phyloP scores from a whole-genome alignment of 345 rosid genomes.

The Adansonia digitata region DNA sequence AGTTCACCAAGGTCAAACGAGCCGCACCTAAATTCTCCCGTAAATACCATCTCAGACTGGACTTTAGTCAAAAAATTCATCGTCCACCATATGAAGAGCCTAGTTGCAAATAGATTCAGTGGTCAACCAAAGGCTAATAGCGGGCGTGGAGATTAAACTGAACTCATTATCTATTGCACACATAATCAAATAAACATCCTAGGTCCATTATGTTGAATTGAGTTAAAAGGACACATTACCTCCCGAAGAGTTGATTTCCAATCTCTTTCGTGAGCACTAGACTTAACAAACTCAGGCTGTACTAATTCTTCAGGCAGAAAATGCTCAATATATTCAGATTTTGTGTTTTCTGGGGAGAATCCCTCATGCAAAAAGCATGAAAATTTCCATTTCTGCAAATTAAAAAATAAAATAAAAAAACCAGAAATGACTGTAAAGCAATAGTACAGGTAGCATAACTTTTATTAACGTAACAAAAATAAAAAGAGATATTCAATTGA shows the following conservation, averaged over 20 bases:
- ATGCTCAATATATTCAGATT: slow-evolving; percentile 40
- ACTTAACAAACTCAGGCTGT: slow-evolving; percentile 45
- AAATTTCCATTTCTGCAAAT: slow-evolving; percentile 73
- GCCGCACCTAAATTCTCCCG: not conserved
- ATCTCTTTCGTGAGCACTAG: slow-evolving; percentile 37
- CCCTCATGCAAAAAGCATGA: slow-evolving; percentile 72
- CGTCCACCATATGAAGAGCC: not conserved
- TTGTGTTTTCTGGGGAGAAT: slow-evolving; percentile 38
- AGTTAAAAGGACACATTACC: slow-evolving; percentile 29
- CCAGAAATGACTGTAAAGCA: not conserved
- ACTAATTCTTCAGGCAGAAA: slow-evolving; percentile 47
- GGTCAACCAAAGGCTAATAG: not conserved
- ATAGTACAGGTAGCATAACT: not conserved
- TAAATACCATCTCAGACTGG: not conserved
- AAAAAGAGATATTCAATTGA: not conserved
- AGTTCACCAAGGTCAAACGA: no score
- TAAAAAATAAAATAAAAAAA: slow-evolving; percentile 14
- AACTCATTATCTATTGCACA: not conserved
- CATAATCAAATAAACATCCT: not conserved
- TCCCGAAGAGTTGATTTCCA: slow-evolving; percentile 54
- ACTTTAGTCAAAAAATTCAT: not conserved
- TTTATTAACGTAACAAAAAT: no score
- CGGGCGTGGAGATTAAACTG: not conserved
- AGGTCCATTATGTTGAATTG: not conserved
- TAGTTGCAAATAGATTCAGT: not conserved